Evolutionary conservation across 768 basidiomycete genomes (phyloP), one percentile per base, ranked within the genome.

Genomic region (Boletus huronensis): DNA sequence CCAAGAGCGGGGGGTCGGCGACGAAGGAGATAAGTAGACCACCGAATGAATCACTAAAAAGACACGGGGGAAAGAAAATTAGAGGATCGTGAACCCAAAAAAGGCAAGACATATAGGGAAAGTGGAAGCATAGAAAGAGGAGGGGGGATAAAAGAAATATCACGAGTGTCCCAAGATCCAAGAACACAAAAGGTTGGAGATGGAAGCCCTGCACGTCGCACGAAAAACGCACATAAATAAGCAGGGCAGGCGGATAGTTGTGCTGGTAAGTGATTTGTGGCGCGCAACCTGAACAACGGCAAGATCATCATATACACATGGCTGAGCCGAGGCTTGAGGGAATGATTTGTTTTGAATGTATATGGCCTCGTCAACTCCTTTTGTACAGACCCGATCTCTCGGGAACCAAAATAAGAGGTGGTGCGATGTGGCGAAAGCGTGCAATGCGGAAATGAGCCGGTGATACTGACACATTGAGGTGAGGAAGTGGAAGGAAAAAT

Each of bases 381-480:
- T 75, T 68, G 54, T 74, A 74, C 73, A 74, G 71, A 61, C 67
- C 68, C 64, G 62, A 63, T 54, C 28, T 56, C 54, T 67, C 65
- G 70, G 64, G 61, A 25, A 59, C 61, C 70, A 67, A 63, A 58
- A 65, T 64, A 62, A 62, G 70, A 65, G 70, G 69, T 70, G 56
- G 56, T 73, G 73, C 72, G 64, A 66, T 65, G 63, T 65, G 66
- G 71, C 66, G 74, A 76, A 68, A 76, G 74, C 75, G 72, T 73
- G 73, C 67, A 63, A 64, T 69, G 67, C 53, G 59, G 62, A 63
- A 63, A 61, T 61, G 73, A 69, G 67, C 63, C 69, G 70, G 61
- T 60, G 68, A 70, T 76, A 76, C 63, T 76, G 75, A 71, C 70
- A 76, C 75, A 71, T 68, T 75, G 75, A 70, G 59, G 59, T 50